These are phyloP conservation scores for Lactarius indigo DNA, from an alignment of 768 basidiomycete species.

Conservation along the genomic window DNA sequence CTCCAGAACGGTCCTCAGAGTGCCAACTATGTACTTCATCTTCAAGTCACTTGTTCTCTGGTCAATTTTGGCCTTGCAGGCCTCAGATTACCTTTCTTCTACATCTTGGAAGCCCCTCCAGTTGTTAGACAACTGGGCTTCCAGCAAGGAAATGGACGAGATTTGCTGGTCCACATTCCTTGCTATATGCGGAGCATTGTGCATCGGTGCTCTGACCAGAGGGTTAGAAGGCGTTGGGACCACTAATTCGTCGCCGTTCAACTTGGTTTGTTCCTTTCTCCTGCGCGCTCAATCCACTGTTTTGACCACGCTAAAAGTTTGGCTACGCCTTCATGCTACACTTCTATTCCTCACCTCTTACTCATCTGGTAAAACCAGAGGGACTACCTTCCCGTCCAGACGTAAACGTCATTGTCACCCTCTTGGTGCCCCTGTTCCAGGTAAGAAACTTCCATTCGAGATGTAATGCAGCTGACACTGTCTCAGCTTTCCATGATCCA, in stretches of 20 bases:
- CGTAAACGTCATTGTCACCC: constrained; percentile 67
- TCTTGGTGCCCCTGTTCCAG: constrained; percentile 71
- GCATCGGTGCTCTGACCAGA: constrained; percentile 61
- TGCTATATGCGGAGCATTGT: constrained; percentile 61
- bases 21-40: constrained; percentile 64
- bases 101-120: constrained; percentile 34
- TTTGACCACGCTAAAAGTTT: constrained; percentile 41
- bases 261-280: constrained; percentile 44
- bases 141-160: constrained; percentile 50
- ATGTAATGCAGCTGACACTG: not conserved
- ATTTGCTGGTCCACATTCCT: constrained; percentile 75
- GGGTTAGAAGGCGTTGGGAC: constrained; percentile 59
- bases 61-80: constrained; percentile 56
- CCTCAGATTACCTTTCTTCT: constrained; percentile 41
- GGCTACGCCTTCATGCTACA: constrained; percentile 76
- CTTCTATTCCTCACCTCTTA: constrained; percentile 64
- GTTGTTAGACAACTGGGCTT: constrained; percentile 43
- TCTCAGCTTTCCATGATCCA: constrained; percentile 60
- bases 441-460: constrained; percentile 33
- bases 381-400: constrained; percentile 62
- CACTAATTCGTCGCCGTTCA: constrained; percentile 60
- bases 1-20: constrained; percentile 56
- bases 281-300: not conserved
- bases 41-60: constrained; percentile 54
- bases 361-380: constrained; percentile 44